Conservation (phyloP, 331 rosid genomes). For the Erythrophleum ivorense region DNA sequence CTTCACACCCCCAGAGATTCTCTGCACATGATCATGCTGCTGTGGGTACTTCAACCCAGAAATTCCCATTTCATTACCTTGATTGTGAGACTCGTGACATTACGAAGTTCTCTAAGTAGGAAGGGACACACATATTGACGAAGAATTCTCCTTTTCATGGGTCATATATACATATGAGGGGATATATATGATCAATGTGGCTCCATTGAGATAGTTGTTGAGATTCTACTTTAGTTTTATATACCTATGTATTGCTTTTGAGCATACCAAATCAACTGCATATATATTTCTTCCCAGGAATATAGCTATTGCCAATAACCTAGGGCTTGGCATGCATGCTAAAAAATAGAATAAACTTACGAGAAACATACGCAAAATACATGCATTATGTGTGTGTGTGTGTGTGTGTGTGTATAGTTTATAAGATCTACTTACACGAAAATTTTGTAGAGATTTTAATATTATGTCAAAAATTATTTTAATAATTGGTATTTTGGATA, state of each 20-base stretch:
- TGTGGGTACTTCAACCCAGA: constrained; percentile 43
- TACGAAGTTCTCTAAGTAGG: constrained; percentile 53
- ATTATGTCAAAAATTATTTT: not conserved
- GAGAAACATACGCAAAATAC: not conserved
- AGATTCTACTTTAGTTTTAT: not conserved
- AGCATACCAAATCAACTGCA: not conserved
- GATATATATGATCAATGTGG: not conserved
- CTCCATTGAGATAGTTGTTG: not conserved
- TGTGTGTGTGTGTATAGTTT: no score
- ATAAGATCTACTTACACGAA: no score
- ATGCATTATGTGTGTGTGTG: no score
- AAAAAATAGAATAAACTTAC: not conserved
- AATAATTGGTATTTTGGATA: not conserved
- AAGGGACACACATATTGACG: not conserved
- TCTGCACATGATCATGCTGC: constrained; percentile 29
- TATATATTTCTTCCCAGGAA: not conserved
- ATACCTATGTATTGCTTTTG: not conserved
- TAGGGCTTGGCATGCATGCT: not conserved
- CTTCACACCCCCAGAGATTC: constrained; percentile 30
- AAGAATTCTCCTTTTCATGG: not conserved
- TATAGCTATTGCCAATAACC: not conserved
- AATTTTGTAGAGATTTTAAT: not conserved
- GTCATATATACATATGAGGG: not conserved
- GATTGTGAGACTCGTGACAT: constrained; percentile 43
- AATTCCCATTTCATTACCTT: constrained; percentile 56